Evolutionary conservation across 2,329 filamentous ascomycete species (phyloP).

Genomic region (Cladosporium colombiae): DNA sequence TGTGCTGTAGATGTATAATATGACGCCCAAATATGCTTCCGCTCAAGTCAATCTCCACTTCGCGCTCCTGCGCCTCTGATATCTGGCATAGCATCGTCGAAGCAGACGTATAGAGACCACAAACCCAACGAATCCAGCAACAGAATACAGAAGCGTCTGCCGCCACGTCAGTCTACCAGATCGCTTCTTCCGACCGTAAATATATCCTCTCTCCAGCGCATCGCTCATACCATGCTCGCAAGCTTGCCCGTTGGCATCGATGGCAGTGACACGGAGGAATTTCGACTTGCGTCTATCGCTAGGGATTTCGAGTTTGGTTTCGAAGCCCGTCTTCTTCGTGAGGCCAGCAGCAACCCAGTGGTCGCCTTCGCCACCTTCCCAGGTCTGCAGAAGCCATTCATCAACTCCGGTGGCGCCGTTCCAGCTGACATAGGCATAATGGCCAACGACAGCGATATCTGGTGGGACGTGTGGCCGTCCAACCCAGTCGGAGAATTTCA

Average conservation of each 20-base stretch:
- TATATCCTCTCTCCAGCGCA: conserved; percentile 6
- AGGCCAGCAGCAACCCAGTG: conserved; percentile 26
- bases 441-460: conserved; percentile 33
- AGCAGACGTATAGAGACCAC: neutral
- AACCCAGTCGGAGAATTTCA: conserved; percentile 52
- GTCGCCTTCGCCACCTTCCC: conserved; percentile 11
- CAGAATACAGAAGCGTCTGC: neutral
- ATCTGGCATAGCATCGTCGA: neutral
- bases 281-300: conserved; percentile 23
- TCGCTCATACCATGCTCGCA: conserved; percentile 29
- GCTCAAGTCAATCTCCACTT: conserved; percentile 15
- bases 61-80: conserved; percentile 2
- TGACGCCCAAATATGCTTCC: neutral
- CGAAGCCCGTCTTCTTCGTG: conserved; percentile 40
- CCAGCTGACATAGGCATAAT: conserved; percentile 53
- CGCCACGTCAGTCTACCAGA: neutral
- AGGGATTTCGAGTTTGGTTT: conserved; percentile 36
- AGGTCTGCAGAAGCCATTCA: conserved; percentile 49
- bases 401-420: conserved; percentile 50
- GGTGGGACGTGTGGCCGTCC: conserved; percentile 39
- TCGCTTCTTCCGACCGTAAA: conserved; percentile 10
- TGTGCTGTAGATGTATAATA: neutral
- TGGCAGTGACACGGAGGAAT: conserved; percentile 34
- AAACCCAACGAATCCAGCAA: neutral
- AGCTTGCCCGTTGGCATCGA: conserved; percentile 28